phyloP scores from a whole-genome alignment of 129 eudicot species.

The Solidago caesia region DNA sequence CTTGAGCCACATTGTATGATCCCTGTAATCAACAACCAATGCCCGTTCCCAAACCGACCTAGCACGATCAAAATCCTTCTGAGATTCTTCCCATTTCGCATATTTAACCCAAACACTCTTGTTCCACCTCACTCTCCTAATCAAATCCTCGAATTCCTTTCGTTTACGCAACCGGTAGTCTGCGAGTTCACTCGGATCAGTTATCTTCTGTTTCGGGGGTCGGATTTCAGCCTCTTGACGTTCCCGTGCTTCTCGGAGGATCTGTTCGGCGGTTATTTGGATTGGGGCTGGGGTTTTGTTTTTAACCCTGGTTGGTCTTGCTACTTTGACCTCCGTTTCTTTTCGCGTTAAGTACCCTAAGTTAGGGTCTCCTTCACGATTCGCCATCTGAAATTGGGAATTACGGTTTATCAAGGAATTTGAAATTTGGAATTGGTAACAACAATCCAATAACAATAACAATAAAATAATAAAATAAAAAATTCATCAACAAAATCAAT shows the following conservation, averaged over 20 bases:
- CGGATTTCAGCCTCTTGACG: slow-evolving; percentile 93
- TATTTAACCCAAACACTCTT: slow-evolving; percentile 85
- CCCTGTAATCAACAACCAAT: slow-evolving; percentile 60
- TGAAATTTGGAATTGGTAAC: too few species aligned
- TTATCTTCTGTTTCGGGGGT: slow-evolving; percentile 90
- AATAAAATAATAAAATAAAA: too few species aligned
- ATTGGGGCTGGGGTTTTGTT: slow-evolving; percentile 92
- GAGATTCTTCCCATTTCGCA: slow-evolving; percentile 90
- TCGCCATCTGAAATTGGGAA: slow-evolving; percentile 17
- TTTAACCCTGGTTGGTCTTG: slow-evolving; percentile 81
- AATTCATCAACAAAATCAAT: too few species aligned
- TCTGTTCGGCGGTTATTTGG: slow-evolving; percentile 95
- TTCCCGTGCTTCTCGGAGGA: slow-evolving; percentile 84
- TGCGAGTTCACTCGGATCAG: slow-evolving; percentile 72
- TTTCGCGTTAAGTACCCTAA: slow-evolving; percentile 68
- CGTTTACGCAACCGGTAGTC: slow-evolving; percentile 84
- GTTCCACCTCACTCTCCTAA: slow-evolving; percentile 73
- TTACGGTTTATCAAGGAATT: neutral
- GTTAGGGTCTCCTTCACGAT: slow-evolving; percentile 45
- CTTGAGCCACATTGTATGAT: slow-evolving; percentile 80
- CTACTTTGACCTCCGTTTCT: slow-evolving; percentile 50
- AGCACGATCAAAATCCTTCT: slow-evolving; percentile 63
- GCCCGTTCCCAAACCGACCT: slow-evolving; percentile 84
- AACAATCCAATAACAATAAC: too few species aligned
- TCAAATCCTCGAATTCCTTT: slow-evolving; percentile 70